phyloP scores from a whole-genome alignment of 2,329 filamentous ascomycete species.

The Fusarium denticulatum region DNA sequence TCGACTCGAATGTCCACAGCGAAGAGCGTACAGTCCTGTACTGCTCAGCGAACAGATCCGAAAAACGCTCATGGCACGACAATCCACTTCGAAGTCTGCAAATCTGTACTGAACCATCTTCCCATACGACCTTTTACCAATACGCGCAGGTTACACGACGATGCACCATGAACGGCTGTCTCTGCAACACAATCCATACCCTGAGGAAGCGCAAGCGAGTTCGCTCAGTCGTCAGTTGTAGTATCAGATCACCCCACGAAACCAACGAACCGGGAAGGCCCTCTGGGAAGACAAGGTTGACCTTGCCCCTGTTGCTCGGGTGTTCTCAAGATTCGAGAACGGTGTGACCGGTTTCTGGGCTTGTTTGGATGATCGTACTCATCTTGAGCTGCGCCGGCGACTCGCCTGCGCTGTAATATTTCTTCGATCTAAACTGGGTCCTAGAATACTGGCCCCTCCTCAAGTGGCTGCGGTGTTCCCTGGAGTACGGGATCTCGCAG shows the following conservation, averaged over 20 bases:
- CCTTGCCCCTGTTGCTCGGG: conserved; percentile 12
- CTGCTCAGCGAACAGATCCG: no score
- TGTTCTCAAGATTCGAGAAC: conserved; percentile 14
- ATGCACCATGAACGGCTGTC: background rate
- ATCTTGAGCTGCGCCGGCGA: conserved; percentile 39
- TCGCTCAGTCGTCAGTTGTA: conserved; percentile 38
- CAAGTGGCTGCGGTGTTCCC: conserved; percentile 29
- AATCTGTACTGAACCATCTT: background rate
- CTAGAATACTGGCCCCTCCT: conserved; percentile 21
- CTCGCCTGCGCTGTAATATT: conserved; percentile 42
- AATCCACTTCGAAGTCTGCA: background rate
- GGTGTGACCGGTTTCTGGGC: conserved; percentile 16
- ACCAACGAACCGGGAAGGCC: conserved; percentile 42
- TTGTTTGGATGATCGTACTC: no score
- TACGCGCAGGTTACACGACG: background rate
- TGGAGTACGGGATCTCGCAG: conserved; percentile 18
- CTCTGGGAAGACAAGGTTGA: conserved; percentile 33
- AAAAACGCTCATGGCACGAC: no score
- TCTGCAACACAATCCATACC: background rate
- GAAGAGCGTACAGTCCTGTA: background rate
- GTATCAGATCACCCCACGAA: conserved; percentile 42
- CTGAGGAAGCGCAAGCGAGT: conserved; percentile 35
- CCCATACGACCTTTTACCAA: rapidly evolving
- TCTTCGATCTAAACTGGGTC: conserved; percentile 40
- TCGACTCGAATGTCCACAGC: no score